Evolutionary conservation across 148 eudicot species (phyloP).

Genomic region (Chenopodium formosanum): DNA sequence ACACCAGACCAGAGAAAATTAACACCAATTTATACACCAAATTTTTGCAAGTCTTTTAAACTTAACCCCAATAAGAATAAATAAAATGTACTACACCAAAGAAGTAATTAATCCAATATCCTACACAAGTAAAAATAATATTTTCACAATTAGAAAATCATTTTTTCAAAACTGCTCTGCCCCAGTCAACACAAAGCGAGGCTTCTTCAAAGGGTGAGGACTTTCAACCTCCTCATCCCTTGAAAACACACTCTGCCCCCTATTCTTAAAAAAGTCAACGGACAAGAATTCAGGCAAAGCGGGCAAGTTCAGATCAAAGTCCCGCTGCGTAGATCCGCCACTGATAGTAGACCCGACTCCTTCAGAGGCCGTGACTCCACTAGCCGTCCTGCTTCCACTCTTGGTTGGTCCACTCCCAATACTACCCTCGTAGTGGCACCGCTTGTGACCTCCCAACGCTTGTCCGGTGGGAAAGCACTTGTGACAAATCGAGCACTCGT

Average conservation of each 20-base stretch:
- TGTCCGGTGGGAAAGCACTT: constrained; percentile 49
- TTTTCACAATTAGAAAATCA: too few species aligned
- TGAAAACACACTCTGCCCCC: constrained; percentile 5
- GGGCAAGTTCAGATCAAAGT: constrained; percentile 81
- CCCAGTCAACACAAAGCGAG: constrained; percentile 33
- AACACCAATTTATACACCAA: neutral
- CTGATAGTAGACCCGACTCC: constrained; percentile 76
- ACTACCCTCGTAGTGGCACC: constrained; percentile 52
- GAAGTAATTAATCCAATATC: neutral
- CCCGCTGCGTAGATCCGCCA: constrained; percentile 25
- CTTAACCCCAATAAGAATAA: neutral
- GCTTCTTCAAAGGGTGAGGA: constrained; percentile 85
- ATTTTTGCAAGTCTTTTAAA: neutral
- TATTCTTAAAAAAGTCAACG: constrained; percentile 33
- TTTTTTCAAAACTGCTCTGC: neutral
- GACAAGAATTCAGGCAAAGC: constrained; percentile 62
- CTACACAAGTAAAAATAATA: neutral
- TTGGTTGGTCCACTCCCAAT: constrained; percentile 29
- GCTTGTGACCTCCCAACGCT: constrained; percentile 45
- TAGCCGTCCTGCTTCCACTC: constrained; percentile 21
- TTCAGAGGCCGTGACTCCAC: constrained; percentile 57
- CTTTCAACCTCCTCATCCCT: constrained; percentile 80
- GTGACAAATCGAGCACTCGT: constrained; percentile 52
- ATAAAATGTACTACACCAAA: too few species aligned
- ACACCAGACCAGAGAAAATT: neutral